Conservation (phyloP, 345 rosid species). For the Camelina laxa region DNA sequence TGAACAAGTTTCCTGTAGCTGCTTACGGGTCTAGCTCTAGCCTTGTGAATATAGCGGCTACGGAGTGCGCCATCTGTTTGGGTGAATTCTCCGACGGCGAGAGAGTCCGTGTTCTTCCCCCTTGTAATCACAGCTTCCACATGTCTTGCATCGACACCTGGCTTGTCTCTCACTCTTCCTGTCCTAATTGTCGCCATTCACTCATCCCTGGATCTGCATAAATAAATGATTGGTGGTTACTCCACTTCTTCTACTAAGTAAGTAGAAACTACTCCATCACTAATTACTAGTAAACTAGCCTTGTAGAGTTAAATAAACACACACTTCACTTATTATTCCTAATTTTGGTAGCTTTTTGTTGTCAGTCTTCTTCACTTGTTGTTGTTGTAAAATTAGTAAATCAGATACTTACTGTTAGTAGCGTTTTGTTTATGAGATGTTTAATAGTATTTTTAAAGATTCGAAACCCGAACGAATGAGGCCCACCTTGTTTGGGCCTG, state of each 20-base stretch:
- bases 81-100: conserved; percentile 61
- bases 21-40: conserved; percentile 48
- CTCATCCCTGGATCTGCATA: conserved; percentile 8
- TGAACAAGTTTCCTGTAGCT: conserved; percentile 66
- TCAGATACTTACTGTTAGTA: background rate
- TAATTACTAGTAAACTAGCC: no score
- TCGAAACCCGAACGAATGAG: background rate
- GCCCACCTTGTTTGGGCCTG: background rate
- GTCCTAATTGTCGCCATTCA: conserved; percentile 64
- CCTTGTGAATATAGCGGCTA: conserved; percentile 45
- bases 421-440: no score
- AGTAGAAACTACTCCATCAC: no score
- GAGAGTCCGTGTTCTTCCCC: conserved; percentile 56
- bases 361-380: background rate
- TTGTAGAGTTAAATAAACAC: no score
- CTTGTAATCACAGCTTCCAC: conserved; percentile 66
- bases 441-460: no score
- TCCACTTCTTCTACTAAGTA: no score
- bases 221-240: no score
- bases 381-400: background rate
- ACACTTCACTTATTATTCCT: no score
- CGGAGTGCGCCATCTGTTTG: conserved; percentile 65
- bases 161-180: conserved; percentile 62
- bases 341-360: background rate
- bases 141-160: conserved; percentile 65